A percentile compares a stretch with the other conserved stretches of the same genome.
These are phyloP conservation scores for Truncatella angustata DNA, from an alignment of 2,329 filamentous ascomycete species.

Conservation along the genomic window DNA sequence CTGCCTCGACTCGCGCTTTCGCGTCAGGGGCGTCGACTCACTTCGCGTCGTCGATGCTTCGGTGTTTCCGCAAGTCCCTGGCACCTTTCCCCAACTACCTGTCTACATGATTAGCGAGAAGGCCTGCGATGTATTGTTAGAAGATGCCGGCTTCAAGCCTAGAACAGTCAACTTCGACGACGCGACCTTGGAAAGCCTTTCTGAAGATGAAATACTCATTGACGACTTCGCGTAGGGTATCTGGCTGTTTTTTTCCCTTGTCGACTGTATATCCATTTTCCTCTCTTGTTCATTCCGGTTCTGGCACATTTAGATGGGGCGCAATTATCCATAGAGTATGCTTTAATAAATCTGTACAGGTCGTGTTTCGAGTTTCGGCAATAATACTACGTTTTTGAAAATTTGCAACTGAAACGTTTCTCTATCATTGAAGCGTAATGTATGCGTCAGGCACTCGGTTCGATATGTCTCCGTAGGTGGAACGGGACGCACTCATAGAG, in stretches of 20 bases:
- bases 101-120: constrained; percentile 9
- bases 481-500: too few relatives aligned
- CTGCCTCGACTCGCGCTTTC: constrained; percentile 4
- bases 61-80: constrained; percentile 7
- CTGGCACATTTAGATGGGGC: not conserved
- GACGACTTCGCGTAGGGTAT: not conserved
- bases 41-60: constrained; percentile 10
- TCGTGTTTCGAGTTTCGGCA: too few relatives aligned
- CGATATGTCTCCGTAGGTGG: too few relatives aligned
- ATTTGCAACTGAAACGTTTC: too few relatives aligned
- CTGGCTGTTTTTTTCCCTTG: too few relatives aligned
- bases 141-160: not conserved
- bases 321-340: too few relatives aligned
- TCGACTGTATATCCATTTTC: not conserved
- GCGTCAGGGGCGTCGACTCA: constrained; percentile 3
- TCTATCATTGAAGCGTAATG: too few relatives aligned
- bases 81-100: constrained; percentile 6
- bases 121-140: constrained; percentile 7
- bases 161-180: not conserved
- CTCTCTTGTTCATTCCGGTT: not conserved
- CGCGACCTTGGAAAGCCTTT: not conserved
- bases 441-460: too few relatives aligned
- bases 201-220: constrained; percentile 1
- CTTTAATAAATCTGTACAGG: too few relatives aligned
- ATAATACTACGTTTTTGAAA: too few relatives aligned